phyloP scores from a whole-genome alignment of 1,139 yeast species.

The Petasospora rhodanensis region DNA sequence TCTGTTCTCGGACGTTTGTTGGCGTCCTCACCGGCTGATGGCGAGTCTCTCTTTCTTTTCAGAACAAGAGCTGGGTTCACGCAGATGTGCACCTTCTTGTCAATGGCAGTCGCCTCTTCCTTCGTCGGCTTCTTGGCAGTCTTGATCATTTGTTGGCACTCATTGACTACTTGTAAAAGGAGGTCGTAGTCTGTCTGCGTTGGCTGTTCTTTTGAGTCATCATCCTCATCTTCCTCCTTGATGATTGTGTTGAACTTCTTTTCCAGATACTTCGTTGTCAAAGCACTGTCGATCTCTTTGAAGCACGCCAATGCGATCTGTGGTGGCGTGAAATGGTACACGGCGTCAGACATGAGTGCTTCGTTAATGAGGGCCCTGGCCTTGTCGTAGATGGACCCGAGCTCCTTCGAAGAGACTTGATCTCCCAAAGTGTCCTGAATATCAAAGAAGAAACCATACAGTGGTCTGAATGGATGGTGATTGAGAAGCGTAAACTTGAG shows the following conservation, averaged over 20 bases:
- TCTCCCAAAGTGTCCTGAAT: constrained; percentile 58
- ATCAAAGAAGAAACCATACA: constrained; percentile 90
- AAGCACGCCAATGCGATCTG: constrained; percentile 90
- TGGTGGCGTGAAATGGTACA: constrained; percentile 83
- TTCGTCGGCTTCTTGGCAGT: constrained; percentile 40
- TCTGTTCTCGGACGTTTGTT: constrained; percentile 7
- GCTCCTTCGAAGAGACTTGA: constrained; percentile 30
- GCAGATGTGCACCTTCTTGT: constrained; percentile 58
- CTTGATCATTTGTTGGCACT: constrained; percentile 47
- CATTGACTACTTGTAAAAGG: constrained; percentile 40
- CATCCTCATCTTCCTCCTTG: constrained; percentile 16
- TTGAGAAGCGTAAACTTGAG: constrained; percentile 75
- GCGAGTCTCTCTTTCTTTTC: constrained; percentile 35
- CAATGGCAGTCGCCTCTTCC: constrained; percentile 60
- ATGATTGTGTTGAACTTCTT: constrained; percentile 39
- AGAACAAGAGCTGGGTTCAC: constrained; percentile 52
- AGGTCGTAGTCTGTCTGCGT: constrained; percentile 34
- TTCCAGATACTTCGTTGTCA: constrained; percentile 62
- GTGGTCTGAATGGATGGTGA: constrained; percentile 83
- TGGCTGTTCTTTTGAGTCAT: constrained; percentile 6
- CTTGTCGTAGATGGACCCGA: constrained; percentile 54
- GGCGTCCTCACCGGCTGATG: constrained; percentile 4
- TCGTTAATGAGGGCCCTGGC: constrained; percentile 64
- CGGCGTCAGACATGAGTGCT: constrained; percentile 67
- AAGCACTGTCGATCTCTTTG: constrained; percentile 57